phyloP scores from a whole-genome alignment of 2,329 filamentous ascomycete species.

The Bipolaris cookei region DNA sequence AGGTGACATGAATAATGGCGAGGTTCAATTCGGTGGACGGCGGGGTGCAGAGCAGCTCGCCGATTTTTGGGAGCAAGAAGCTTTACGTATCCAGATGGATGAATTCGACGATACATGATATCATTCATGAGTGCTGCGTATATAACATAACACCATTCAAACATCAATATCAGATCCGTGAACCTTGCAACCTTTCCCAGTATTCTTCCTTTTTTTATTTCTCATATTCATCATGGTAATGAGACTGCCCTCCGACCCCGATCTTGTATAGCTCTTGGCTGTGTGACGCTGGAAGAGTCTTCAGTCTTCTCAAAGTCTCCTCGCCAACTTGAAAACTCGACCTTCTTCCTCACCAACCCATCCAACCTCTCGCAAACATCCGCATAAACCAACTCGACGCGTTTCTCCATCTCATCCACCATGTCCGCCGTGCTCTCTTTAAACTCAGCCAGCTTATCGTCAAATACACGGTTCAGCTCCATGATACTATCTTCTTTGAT shows the following conservation, averaged over 20 bases:
- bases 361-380: background rate
- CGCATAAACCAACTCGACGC: background rate
- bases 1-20: slow-evolving; percentile 66
- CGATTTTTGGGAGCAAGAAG: slow-evolving; percentile 46
- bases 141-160: background rate
- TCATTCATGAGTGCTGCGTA: background rate
- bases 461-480: slow-evolving; percentile 4
- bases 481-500: slow-evolving; percentile 10
- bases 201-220: background rate
- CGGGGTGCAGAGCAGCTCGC: slow-evolving; percentile 54
- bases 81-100: slow-evolving; percentile 37
- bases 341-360: background rate
- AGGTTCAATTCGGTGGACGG: slow-evolving; percentile 52
- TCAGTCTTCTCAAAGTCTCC: background rate
- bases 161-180: background rate
- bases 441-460: slow-evolving; percentile 11
- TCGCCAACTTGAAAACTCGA: background rate
- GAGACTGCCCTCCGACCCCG: background rate
- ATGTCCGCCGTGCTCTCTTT: slow-evolving; percentile 6
- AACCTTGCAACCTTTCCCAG: background rate
- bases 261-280: background rate
- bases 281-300: background rate
- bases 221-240: background rate
- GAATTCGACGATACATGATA: background rate
- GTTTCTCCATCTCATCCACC: slow-evolving; percentile 2